Percentiles rank a stretch among this genome's conserved stretches.
These are phyloP conservation scores for Trichoderma endophyticum DNA, from an alignment of 2,329 filamentous ascomycete species.

Conservation along the genomic window DNA sequence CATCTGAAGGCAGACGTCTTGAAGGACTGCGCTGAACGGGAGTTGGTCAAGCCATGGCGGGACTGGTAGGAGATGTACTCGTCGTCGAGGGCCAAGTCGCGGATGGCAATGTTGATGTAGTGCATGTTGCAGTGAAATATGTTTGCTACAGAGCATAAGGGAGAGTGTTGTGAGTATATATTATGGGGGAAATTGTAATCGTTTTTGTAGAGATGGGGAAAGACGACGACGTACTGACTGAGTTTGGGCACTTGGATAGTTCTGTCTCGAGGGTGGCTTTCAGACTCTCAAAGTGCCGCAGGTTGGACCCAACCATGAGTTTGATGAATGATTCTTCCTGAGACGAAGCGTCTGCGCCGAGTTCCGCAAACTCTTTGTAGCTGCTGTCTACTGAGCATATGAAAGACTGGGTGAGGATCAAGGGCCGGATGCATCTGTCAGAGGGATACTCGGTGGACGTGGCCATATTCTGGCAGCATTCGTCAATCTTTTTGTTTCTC, in stretches of 20 bases:
- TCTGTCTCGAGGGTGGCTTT: background rate
- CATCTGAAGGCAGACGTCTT: background rate
- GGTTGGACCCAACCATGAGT: background rate
- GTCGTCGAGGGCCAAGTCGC: conserved; percentile 1
- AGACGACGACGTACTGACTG: background rate
- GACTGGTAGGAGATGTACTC: background rate
- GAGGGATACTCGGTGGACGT: conserved; percentile 14
- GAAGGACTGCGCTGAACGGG: background rate
- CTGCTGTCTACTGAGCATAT: background rate
- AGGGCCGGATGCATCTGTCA: conserved; percentile 14
- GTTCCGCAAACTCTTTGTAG: background rate
- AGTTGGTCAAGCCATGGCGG: background rate
- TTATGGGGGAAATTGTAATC: background rate
- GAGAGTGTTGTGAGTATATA: background rate
- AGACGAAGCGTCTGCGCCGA: background rate
- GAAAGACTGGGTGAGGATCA: conserved; percentile 5
- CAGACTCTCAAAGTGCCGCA: background rate
- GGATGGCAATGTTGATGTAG: conserved; percentile 16
- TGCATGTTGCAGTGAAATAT: conserved; percentile 1
- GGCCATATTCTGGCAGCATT: conserved; percentile 10
- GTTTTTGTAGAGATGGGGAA: background rate
- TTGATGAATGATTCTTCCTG: background rate
- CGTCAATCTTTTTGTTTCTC: background rate
- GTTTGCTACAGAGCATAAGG: background rate
- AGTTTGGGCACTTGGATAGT: background rate